A percentile compares a stretch with the other conserved stretches of the same genome.
These are phyloP conservation scores for Cryptococcus sp. DNA, from an alignment of 1,284 basidiomycete species.

Conservation along the genomic window DNA sequence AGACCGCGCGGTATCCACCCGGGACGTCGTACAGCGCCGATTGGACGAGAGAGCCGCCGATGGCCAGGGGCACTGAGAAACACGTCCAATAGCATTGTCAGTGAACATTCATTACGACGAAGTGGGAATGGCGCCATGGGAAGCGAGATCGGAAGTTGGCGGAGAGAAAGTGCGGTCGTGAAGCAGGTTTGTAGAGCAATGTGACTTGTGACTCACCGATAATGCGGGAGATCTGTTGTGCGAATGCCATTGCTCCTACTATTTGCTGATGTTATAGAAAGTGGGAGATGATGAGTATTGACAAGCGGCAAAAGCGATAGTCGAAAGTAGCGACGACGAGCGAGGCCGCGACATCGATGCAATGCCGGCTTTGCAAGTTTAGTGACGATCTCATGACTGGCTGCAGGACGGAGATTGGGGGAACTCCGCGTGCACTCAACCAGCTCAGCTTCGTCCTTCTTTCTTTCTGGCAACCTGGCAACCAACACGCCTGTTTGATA, in stretches of 20 bases:
- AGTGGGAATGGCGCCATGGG: not conserved
- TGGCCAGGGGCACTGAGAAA: conserved; percentile 68
- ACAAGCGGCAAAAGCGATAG: no score
- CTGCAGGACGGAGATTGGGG: no score
- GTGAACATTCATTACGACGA: not conserved
- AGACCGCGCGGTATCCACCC: conserved; percentile 91
- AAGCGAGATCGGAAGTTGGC: not conserved
- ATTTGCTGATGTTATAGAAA: no score
- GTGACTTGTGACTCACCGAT: conserved; percentile 28
- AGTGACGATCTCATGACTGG: no score
- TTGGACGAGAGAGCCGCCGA: conserved; percentile 68
- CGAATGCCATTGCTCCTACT: conserved; percentile 27
- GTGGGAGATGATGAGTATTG: no score
- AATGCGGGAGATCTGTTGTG: conserved; percentile 35
- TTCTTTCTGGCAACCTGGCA: no score
- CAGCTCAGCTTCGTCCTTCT: no score
- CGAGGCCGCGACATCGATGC: no score
- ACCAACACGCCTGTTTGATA: no score
- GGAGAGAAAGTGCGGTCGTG: not conserved
- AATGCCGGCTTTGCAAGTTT: no score
- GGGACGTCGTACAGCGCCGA: conserved; percentile 85
- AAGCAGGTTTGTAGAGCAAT: not conserved
- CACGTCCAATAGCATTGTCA: not conserved
- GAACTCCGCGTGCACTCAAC: no score
- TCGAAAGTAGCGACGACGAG: no score